Evolutionary conservation across 768 basidiomycete species (phyloP).

Genomic region (Mrakia blollopis): DNA sequence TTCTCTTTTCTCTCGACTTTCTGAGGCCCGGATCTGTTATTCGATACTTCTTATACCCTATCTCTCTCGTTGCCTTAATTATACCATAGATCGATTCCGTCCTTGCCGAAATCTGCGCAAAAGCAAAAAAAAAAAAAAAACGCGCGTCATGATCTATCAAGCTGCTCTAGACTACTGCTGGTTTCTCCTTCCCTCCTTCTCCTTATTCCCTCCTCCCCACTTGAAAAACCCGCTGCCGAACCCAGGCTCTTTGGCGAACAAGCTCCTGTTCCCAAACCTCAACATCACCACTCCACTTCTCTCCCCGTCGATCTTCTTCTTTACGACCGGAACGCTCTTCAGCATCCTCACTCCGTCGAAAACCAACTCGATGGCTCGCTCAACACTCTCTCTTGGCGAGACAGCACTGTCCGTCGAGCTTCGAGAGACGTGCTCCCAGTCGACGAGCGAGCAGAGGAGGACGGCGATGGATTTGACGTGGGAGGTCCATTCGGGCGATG

Average conservation of each 20-base stretch:
- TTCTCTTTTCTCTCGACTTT: too few relatives aligned
- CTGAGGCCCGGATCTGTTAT: too few relatives aligned
- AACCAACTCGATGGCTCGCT: neutral
- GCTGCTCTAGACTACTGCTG: too few relatives aligned
- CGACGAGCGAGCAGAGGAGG: neutral
- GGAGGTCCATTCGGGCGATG: neutral
- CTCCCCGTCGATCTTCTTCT: constrained; percentile 1
- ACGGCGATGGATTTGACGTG: neutral
- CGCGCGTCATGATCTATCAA: too few relatives aligned
- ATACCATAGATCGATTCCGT: too few relatives aligned
- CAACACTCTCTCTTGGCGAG: neutral
- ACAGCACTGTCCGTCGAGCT: neutral
- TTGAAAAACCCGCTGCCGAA: neutral
- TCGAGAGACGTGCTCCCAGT: neutral
- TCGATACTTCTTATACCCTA: too few relatives aligned
- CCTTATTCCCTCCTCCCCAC: neutral
- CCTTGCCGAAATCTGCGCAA: too few relatives aligned
- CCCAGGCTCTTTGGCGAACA: neutral
- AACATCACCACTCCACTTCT: neutral
- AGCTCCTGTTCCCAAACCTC: constrained; percentile 6
- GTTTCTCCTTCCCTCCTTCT: neutral
- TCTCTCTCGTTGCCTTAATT: too few relatives aligned
- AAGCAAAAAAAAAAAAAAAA: too few relatives aligned
- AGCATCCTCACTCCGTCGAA: neutral
- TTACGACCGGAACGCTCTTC: neutral